Percentiles rank a stretch among this genome's conserved stretches.
These are phyloP conservation scores for Babjeviella inositovora DNA, from an alignment of 805 yeast species.

Conservation along the genomic window DNA sequence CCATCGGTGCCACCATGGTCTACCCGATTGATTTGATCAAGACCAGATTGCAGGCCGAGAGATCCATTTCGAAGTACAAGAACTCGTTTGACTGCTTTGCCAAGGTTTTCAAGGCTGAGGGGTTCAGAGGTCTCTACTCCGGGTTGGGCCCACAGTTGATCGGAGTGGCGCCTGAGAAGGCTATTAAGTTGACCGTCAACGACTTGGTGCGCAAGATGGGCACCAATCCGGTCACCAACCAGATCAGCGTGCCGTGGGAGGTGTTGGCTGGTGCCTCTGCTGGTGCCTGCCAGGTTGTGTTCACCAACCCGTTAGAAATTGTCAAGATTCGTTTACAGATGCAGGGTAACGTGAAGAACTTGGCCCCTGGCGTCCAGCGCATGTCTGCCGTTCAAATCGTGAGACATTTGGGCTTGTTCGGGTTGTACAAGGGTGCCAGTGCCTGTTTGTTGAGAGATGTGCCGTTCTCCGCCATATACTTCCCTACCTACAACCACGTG, in stretches of 20 bases:
- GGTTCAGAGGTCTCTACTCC: slow-evolving; percentile 72
- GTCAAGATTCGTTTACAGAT: slow-evolving; percentile 91
- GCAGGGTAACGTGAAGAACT: slow-evolving; percentile 58
- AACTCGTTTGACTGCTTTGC: slow-evolving; percentile 78
- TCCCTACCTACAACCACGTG: slow-evolving; percentile 92
- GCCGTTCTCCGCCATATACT: slow-evolving; percentile 92
- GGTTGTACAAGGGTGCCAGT: slow-evolving; percentile 79
- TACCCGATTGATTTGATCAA: slow-evolving; percentile 94
- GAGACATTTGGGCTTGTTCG: slow-evolving; percentile 63
- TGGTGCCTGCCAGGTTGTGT: slow-evolving; percentile 91
- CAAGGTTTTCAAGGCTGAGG: slow-evolving; percentile 66
- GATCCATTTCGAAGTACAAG: slow-evolving; percentile 48
- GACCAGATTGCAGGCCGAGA: slow-evolving; percentile 95
- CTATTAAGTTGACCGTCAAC: slow-evolving; percentile 88
- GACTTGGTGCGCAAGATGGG: slow-evolving; percentile 71
- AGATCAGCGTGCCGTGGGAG: slow-evolving; percentile 44
- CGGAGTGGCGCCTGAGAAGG: slow-evolving; percentile 98
- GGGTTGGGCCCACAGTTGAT: slow-evolving; percentile 89
- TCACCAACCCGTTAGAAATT: slow-evolving; percentile 92
- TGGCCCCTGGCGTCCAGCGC: slow-evolving; percentile 12
- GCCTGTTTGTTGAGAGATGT: slow-evolving; percentile 93
- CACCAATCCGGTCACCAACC: slow-evolving; percentile 30
- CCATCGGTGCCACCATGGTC: slow-evolving; percentile 95
- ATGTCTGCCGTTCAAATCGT: slow-evolving; percentile 59
- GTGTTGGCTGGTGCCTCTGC: slow-evolving; percentile 84